A percentile compares a stretch with the other conserved stretches of the same genome.
These are phyloP conservation scores for Penicillium decumbens DNA, from an alignment of 2,329 filamentous ascomycete genomes.

Conservation along the genomic window DNA sequence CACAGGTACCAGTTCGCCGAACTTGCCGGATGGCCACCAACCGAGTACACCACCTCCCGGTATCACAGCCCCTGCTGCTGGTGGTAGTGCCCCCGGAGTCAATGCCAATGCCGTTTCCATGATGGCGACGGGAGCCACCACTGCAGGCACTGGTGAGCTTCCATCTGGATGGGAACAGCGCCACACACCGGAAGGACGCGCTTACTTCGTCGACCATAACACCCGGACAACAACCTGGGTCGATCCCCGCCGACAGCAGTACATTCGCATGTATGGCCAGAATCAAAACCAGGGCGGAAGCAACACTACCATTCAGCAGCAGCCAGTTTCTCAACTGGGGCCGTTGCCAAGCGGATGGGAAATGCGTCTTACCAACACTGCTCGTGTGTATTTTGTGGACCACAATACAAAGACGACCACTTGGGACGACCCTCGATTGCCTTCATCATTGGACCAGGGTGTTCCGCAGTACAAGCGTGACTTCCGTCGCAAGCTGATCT, in stretches of 20 bases:
- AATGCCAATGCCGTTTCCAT: constrained; percentile 64
- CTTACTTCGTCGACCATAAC: constrained; percentile 98
- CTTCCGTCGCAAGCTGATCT: constrained; percentile 95
- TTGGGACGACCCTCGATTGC: constrained; percentile 94
- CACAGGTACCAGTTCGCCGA: constrained; percentile 88
- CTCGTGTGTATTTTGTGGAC: constrained; percentile 96
- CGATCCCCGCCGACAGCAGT: constrained; percentile 92
- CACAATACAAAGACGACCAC: constrained; percentile 99
- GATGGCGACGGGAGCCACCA: constrained; percentile 93
- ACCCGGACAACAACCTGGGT: constrained; percentile 98
- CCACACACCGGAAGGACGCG: constrained; percentile 86
- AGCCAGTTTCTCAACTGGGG: constrained; percentile 93
- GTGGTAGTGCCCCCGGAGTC: constrained; percentile 36
- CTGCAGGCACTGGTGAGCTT: constrained; percentile 87
- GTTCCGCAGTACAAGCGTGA: constrained; percentile 99
- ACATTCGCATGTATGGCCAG: constrained; percentile 96
- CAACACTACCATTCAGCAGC: constrained; percentile 87
- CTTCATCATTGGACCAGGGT: constrained; percentile 94
- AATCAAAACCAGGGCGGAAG: constrained; percentile 56
- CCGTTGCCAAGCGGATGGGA: constrained; percentile 97
- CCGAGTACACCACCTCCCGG: constrained; percentile 47
- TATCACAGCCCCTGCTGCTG: constrained; percentile 21
- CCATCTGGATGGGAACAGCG: constrained; percentile 95
- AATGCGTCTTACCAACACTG: constrained; percentile 98
- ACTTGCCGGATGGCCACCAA: constrained; percentile 52